These are phyloP conservation scores for Skeletonema potamos DNA, from an alignment of 108 stramenopile genomes.

Conservation along the genomic window DNA sequence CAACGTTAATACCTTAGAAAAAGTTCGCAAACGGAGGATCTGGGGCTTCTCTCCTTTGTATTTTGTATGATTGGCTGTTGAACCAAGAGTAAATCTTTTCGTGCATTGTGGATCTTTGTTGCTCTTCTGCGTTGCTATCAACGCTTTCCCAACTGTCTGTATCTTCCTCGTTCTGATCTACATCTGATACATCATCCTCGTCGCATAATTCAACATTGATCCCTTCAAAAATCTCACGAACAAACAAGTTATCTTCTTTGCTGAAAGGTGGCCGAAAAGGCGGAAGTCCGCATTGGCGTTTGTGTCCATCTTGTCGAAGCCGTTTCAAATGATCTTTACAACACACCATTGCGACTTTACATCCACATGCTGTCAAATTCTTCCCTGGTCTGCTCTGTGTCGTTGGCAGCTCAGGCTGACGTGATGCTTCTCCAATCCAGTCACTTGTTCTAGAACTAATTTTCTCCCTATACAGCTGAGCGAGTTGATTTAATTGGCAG, in stretches of 20 bases:
- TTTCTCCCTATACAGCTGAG: slow-evolving; percentile 9
- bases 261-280: slow-evolving; percentile 34
- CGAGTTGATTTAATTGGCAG: slow-evolving; percentile 23
- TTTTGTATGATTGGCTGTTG: slow-evolving; percentile 34
- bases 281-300: slow-evolving; percentile 39
- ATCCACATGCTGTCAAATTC: slow-evolving; percentile 22
- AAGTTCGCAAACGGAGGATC: slow-evolving; percentile 13
- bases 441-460: slow-evolving; percentile 15
- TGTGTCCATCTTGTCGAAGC: slow-evolving; percentile 42
- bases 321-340: slow-evolving; percentile 41
- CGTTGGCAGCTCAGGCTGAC: not conserved
- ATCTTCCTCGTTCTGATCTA: slow-evolving; percentile 7
- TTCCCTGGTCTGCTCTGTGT: not conserved
- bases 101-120: not conserved
- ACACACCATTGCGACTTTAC: slow-evolving; percentile 33
- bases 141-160: slow-evolving; percentile 63
- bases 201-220: not conserved
- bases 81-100: slow-evolving; percentile 30
- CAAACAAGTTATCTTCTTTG: slow-evolving; percentile 33
- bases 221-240: slow-evolving; percentile 32
- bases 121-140: slow-evolving; percentile 43
- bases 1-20: not conserved
- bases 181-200: slow-evolving; percentile 11
- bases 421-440: slow-evolving; percentile 11
- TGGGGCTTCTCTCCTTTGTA: slow-evolving; percentile 8